These are phyloP conservation scores for Acanthamoeba rhysodes DNA, from an alignment of 208 protist species.

Conservation along the genomic window DNA sequence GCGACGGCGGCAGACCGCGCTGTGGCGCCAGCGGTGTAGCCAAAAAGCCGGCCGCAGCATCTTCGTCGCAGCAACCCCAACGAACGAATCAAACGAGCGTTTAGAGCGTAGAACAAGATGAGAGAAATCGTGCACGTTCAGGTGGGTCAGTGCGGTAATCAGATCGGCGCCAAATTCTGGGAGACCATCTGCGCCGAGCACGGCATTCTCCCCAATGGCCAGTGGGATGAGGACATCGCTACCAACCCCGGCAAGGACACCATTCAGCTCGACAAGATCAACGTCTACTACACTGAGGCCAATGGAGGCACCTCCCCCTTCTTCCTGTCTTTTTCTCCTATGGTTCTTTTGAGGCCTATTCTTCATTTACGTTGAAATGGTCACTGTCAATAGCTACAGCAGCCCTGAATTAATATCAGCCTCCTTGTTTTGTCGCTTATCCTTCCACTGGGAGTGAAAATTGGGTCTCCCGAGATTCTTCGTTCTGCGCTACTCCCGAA, in stretches of 20 bases:
- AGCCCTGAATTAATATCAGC: no score
- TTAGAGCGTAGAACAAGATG: conserved; percentile 89
- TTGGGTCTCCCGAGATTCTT: no score
- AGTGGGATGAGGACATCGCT: neutral
- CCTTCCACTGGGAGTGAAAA: no score
- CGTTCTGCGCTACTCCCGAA: no score
- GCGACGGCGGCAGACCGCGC: neutral
- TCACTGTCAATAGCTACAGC: no score
- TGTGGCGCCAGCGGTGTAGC: neutral
- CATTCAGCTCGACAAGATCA: conserved; percentile 98
- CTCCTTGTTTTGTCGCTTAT: no score
- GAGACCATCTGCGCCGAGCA: conserved; percentile 91
- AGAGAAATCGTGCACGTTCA: conserved; percentile 97
- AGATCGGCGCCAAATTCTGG: conserved; percentile 96
- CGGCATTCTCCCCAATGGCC: conserved; percentile 81
- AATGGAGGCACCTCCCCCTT: neutral
- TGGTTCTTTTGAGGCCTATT: neutral
- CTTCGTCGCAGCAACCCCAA: neutral
- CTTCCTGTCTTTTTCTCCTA: neutral
- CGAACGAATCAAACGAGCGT: neutral
- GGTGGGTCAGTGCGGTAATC: conserved; percentile 97
- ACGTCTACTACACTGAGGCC: conserved; percentile 99
- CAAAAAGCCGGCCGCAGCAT: neutral
- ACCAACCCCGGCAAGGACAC: conserved; percentile 50
- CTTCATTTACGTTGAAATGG: no score